Percentiles rank a stretch among this genome's conserved stretches.
phyloP scores from a whole-genome alignment of 2,329 filamentous ascomycete species.

The Neonectria hederae region DNA sequence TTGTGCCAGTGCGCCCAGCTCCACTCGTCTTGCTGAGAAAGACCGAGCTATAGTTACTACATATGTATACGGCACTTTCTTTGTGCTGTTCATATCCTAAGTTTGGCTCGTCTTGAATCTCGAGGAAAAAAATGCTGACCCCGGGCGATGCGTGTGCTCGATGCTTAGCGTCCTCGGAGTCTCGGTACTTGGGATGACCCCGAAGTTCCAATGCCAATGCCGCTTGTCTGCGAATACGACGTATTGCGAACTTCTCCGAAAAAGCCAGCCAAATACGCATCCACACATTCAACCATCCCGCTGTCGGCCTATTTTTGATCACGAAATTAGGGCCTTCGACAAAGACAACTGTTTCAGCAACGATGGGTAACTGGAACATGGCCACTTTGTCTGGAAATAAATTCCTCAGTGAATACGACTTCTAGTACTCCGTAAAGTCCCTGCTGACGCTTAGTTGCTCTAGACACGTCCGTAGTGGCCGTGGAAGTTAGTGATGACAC shows the following conservation, averaged over 20 bases:
- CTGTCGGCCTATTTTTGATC: not conserved
- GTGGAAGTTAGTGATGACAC: not conserved
- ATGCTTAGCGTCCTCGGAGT: not conserved
- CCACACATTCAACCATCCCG: not conserved
- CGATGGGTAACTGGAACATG: not conserved
- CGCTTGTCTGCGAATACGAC: not conserved
- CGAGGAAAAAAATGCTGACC: not conserved
- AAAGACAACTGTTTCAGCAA: not conserved
- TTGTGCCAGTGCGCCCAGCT: not conserved
- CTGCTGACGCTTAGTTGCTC: not conserved
- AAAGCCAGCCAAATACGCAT: not conserved
- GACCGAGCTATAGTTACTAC: not conserved
- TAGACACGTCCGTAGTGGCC: not conserved
- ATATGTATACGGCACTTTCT: not conserved
- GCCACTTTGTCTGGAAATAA: conserved; percentile 3
- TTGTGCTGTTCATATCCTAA: not conserved
- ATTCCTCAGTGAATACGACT: conserved; percentile 7
- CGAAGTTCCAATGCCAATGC: not conserved
- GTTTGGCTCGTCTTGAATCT: not conserved
- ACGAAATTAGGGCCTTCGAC: no score
- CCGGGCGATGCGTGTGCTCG: not conserved
- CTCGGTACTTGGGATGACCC: not conserved
- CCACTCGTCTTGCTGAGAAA: conserved; percentile 1
- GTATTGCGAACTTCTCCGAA: not conserved
- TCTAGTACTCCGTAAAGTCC: not conserved